A percentile compares a stretch with the other conserved stretches of the same genome.
These are phyloP conservation scores for Lactarius vividus DNA, from an alignment of 768 basidiomycete species.

Conservation along the genomic window DNA sequence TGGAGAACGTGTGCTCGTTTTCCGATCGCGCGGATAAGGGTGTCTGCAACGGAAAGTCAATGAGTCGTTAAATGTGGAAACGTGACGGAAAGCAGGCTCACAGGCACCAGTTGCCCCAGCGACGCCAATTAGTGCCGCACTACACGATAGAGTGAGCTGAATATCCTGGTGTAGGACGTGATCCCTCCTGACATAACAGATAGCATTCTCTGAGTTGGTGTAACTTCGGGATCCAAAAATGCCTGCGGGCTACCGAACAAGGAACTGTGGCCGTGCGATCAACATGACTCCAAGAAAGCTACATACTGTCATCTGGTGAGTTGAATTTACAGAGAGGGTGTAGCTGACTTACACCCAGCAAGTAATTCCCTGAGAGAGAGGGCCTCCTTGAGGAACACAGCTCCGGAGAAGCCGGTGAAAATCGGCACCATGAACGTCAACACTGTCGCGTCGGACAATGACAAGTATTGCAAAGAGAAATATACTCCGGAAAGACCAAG, in stretches of 20 bases:
- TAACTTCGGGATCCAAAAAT: slow-evolving; percentile 24
- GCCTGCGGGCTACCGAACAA: slow-evolving; percentile 57
- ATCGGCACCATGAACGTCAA: not conserved
- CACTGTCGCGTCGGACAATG: not conserved
- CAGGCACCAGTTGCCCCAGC: slow-evolving; percentile 65
- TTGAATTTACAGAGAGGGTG: not conserved
- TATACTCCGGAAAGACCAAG: not conserved
- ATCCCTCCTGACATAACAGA: slow-evolving; percentile 51
- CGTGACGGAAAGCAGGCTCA: slow-evolving; percentile 37
- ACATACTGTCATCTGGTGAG: not conserved
- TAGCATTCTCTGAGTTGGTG: slow-evolving; percentile 44
- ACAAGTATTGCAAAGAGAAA: not conserved
- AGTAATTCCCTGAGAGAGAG: not conserved
- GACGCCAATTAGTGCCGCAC: slow-evolving; percentile 65
- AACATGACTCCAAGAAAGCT: not conserved
- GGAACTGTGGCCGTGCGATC: slow-evolving; percentile 71
- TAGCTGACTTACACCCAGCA: not conserved
- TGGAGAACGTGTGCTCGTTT: slow-evolving; percentile 74
- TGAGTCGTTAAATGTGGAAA: not conserved
- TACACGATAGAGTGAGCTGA: slow-evolving; percentile 30
- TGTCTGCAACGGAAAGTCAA: slow-evolving; percentile 36
- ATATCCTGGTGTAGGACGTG: not conserved
- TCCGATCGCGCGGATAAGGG: slow-evolving; percentile 49
- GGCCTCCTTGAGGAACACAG: not conserved
- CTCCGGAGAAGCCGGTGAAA: not conserved